phyloP scores from a whole-genome alignment of 257 asterid genomes.

The Solanum bukasovii region DNA sequence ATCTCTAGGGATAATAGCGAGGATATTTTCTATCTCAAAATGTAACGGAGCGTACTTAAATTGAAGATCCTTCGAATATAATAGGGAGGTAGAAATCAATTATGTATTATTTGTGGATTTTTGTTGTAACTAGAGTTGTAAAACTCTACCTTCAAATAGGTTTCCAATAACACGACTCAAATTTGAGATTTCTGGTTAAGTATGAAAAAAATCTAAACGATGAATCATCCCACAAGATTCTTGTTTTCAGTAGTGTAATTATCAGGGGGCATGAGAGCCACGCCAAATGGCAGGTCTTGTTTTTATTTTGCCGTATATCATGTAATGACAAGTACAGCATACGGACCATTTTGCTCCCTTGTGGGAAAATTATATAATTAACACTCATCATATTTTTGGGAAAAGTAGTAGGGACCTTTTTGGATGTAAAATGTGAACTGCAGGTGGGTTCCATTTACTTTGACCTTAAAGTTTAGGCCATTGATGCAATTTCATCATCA shows the following conservation, averaged over 20 bases:
- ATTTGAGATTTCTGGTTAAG: rapidly evolving
- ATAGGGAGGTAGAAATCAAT: too few species aligned
- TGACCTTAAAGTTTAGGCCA: not conserved
- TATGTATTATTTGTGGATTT: too few species aligned
- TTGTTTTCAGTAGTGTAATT: not conserved
- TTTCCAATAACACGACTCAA: not conserved
- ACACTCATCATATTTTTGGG: not conserved
- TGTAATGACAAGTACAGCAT: not conserved
- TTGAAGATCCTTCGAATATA: too few species aligned
- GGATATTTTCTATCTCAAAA: too few species aligned
- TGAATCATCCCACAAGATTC: not conserved
- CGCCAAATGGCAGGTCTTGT: not conserved
- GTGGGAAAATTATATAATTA: not conserved
- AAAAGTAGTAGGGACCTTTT: not conserved
- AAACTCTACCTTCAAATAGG: not conserved
- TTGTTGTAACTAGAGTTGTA: not conserved
- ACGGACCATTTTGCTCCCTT: not conserved
- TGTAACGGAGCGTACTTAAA: too few species aligned
- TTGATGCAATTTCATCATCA: conserved; percentile 1
- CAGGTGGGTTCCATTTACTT: not conserved
- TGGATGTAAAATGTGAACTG: not conserved
- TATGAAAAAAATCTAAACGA: not conserved
- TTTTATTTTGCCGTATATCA: not conserved
- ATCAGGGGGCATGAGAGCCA: not conserved
- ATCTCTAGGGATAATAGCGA: too few species aligned